Percentiles rank a stretch among this genome's conserved stretches.
Evolutionary conservation across 805 yeast species (phyloP).

Genomic region (Yamadazyma akitaensis): DNA sequence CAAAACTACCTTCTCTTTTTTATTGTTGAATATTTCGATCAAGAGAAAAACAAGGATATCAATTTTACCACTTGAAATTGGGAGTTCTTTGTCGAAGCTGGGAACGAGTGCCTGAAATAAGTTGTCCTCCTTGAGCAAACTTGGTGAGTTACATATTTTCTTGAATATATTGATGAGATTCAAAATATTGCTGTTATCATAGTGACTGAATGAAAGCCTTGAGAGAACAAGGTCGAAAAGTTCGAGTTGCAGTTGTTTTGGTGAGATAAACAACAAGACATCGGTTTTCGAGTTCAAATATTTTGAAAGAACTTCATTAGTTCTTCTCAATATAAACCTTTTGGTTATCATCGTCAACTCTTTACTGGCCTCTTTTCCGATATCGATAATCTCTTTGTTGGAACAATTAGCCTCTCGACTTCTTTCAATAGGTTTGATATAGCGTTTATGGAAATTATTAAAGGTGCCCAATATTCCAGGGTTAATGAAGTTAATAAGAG

Average conservation of each 20-base stretch:
- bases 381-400: slow-evolving; percentile 43
- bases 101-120: slow-evolving; percentile 24
- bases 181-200: slow-evolving; percentile 43
- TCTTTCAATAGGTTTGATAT: slow-evolving; percentile 64
- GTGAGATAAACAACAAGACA: slow-evolving; percentile 70
- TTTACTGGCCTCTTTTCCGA: slow-evolving; percentile 62
- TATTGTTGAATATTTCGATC: slow-evolving; percentile 43
- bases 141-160: slow-evolving; percentile 82
- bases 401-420: slow-evolving; percentile 64
- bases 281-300: slow-evolving; percentile 77
- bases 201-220: neutral
- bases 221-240: slow-evolving; percentile 49
- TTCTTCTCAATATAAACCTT: slow-evolving; percentile 69
- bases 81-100: slow-evolving; percentile 2
- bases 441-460: slow-evolving; percentile 55
- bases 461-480: slow-evolving; percentile 76
- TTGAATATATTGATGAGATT: slow-evolving; percentile 70
- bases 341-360: slow-evolving; percentile 63
- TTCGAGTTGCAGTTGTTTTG: slow-evolving; percentile 57
- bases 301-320: slow-evolving; percentile 51
- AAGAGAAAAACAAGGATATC: slow-evolving; percentile 56
- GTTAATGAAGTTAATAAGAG: slow-evolving; percentile 76
- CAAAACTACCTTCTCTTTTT: slow-evolving; percentile 72
- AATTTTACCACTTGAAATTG: slow-evolving; percentile 58
- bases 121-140: slow-evolving; percentile 51